Conservation (phyloP, 1,284 basidiomycete genomes). For the Naganishia albida region DNA sequence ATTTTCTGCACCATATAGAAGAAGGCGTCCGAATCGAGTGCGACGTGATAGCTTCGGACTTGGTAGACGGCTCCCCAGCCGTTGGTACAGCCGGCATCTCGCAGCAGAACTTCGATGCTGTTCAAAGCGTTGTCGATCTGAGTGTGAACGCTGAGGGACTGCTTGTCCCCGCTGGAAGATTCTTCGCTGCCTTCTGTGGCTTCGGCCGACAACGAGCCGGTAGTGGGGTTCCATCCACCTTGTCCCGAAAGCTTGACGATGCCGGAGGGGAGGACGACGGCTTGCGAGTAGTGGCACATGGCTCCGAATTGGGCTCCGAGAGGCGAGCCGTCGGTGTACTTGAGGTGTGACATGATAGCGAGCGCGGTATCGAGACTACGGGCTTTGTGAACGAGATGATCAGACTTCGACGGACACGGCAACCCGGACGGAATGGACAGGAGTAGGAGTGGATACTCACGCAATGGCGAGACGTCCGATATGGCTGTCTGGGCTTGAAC, state of each 20-base stretch:
- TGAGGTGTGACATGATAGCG: conserved; percentile 29
- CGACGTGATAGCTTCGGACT: conserved; percentile 39
- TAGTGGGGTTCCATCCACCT: conserved; percentile 41
- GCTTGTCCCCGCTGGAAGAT: conserved; percentile 7
- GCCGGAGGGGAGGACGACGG: conserved; percentile 39
- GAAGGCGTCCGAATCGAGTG: conserved; percentile 35
- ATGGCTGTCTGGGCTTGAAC: too few relatives aligned
- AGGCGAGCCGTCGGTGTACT: conserved; percentile 30
- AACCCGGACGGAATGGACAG: too few relatives aligned
- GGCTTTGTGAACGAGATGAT: too few relatives aligned
- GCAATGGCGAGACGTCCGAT: too few relatives aligned
- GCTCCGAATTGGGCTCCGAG: conserved; percentile 21
- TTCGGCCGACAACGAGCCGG: conserved; percentile 29
- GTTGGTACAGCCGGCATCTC: conserved; percentile 37
- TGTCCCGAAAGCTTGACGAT: conserved; percentile 40
- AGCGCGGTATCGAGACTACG: too few relatives aligned
- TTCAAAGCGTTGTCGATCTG: conserved; percentile 44
- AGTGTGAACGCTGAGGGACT: not conserved
- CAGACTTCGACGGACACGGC: too few relatives aligned
- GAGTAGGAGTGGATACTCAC: too few relatives aligned
- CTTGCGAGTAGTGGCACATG: conserved; percentile 36
- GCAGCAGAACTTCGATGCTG: conserved; percentile 39
- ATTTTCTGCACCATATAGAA: conserved; percentile 36
- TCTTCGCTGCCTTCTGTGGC: conserved; percentile 28
- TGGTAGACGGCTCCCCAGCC: conserved; percentile 41